phyloP scores from a whole-genome alignment of 768 basidiomycete species.

The Mycena polygramma region DNA sequence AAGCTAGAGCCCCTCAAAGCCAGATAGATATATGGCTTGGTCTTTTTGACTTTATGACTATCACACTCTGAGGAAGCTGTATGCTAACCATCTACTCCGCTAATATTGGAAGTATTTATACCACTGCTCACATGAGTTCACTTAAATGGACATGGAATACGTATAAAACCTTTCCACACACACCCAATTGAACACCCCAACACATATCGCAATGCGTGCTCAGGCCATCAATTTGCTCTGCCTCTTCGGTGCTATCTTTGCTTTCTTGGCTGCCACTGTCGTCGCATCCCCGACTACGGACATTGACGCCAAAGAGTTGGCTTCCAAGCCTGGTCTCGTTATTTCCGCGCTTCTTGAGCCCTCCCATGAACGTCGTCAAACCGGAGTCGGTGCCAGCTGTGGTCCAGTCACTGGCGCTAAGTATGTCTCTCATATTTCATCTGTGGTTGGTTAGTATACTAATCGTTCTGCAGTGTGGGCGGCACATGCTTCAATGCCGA shows the following conservation, averaged over 20 bases:
- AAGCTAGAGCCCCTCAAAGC: too few relatives aligned
- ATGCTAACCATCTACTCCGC: too few relatives aligned
- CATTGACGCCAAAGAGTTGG: neutral
- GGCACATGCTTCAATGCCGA: neutral
- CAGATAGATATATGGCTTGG: too few relatives aligned
- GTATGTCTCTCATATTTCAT: neutral
- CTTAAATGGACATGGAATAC: neutral
- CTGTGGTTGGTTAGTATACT: neutral
- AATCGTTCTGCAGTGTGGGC: neutral
- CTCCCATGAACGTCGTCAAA: neutral
- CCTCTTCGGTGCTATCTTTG: neutral
- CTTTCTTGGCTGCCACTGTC: neutral
- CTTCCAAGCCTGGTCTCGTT: neutral
- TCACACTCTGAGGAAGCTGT: too few relatives aligned
- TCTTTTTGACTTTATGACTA: too few relatives aligned
- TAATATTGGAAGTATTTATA: too few relatives aligned
- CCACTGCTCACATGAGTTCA: too few relatives aligned
- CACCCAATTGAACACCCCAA: neutral
- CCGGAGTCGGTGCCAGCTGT: neutral
- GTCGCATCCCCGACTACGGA: constrained; percentile 1
- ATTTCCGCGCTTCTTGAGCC: constrained; percentile 9
- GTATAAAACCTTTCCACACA: neutral
- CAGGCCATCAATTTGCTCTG: neutral
- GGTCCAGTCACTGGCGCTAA: neutral
- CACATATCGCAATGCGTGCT: constrained; percentile 2